Conservation (phyloP, 176 grass and related monocot genomes). For the Oryza glaberrima region DNA sequence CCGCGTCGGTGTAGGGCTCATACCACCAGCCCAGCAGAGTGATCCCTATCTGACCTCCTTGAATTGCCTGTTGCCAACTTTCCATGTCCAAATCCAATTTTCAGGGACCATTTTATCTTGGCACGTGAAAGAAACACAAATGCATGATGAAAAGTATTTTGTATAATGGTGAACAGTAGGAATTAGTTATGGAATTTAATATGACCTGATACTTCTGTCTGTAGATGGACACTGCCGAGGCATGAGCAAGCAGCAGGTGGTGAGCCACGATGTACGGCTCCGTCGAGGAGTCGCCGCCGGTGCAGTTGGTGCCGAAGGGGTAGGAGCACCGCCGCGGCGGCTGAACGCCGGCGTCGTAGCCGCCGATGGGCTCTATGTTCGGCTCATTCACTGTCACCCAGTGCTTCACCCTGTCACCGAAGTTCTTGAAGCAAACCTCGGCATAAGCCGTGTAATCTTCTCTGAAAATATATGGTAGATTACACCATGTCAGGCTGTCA, state of each 20-base stretch:
- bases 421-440: conserved; percentile 69
- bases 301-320: conserved; percentile 61
- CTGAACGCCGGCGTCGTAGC: conserved; percentile 30
- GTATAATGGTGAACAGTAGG: neutral
- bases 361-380: conserved; percentile 63
- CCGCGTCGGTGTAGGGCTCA: conserved; percentile 46
- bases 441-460: conserved; percentile 74
- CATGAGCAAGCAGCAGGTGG: conserved; percentile 57
- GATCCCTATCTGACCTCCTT: conserved; percentile 74
- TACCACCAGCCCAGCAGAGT: conserved; percentile 69
- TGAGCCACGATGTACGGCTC: conserved; percentile 63
- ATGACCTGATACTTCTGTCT: conserved; percentile 54
- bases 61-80: conserved; percentile 28
- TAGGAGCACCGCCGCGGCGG: conserved; percentile 71
- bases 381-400: conserved; percentile 81
- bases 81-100: neutral
- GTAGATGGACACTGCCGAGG: conserved; percentile 56
- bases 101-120: neutral
- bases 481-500: neutral
- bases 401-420: conserved; percentile 72
- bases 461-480: conserved; percentile 38
- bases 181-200: neutral
- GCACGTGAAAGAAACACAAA: neutral
- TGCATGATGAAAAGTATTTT: neutral
- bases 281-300: conserved; percentile 58